Conservation (phyloP, 345 rosid genomes). For the Turnera subulata region DNA sequence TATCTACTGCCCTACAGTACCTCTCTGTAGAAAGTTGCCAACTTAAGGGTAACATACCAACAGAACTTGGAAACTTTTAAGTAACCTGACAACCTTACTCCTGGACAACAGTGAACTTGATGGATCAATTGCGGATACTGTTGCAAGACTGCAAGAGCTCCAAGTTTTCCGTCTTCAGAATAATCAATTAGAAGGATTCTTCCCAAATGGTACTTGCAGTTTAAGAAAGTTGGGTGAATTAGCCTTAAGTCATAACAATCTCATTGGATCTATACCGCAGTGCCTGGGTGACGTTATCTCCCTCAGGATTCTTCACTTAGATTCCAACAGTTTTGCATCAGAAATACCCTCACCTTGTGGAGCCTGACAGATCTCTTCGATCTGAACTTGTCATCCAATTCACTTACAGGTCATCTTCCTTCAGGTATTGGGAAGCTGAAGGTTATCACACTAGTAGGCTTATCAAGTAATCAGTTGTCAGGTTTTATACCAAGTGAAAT, state of each 20-base stretch:
- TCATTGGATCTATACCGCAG: neutral
- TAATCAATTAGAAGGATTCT: too few relatives aligned
- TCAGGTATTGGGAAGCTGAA: neutral
- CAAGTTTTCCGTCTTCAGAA: too few relatives aligned
- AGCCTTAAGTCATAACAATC: neutral
- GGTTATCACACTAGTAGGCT: neutral
- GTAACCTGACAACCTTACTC: neutral
- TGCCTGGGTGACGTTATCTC: neutral
- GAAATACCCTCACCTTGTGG: slow-evolving; percentile 9
- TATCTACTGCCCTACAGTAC: neutral
- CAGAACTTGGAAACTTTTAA: neutral
- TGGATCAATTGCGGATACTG: neutral
- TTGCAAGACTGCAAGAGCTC: neutral
- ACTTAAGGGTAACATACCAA: too few relatives aligned
- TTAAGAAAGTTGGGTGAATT: neutral
- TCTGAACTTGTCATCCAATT: slow-evolving; percentile 1
- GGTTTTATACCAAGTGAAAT: slow-evolving; percentile 9
- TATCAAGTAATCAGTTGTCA: slow-evolving; percentile 9
- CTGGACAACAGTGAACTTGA: neutral
- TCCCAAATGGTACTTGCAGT: neutral
- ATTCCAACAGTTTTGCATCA: neutral
- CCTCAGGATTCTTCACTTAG: neutral
- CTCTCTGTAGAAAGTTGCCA: too few relatives aligned
- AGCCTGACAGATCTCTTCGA: neutral
- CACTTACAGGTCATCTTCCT: neutral